These are phyloP conservation scores for Scleromitrula shiraiana DNA, from an alignment of 2,329 filamentous ascomycete genomes.

Conservation along the genomic window DNA sequence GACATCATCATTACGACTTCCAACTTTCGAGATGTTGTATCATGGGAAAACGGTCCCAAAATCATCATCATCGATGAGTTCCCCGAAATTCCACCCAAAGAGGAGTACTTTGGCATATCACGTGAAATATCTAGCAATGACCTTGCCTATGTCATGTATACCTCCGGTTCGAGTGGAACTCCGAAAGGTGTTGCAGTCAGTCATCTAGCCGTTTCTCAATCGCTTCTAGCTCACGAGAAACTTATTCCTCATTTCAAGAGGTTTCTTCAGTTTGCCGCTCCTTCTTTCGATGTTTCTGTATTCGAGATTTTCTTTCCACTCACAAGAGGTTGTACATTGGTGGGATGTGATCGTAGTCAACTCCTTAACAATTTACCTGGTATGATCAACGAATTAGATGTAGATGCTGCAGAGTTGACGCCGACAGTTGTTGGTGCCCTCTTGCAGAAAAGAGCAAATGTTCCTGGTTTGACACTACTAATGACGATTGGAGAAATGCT, in stretches of 20 bases:
- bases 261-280: slow-evolving; percentile 86
- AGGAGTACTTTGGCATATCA: background rate
- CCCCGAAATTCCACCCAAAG: slow-evolving; percentile 13
- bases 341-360: slow-evolving; percentile 58
- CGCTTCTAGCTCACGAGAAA: slow-evolving; percentile 69
- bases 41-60: slow-evolving; percentile 29
- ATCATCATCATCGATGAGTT: slow-evolving; percentile 37
- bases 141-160: slow-evolving; percentile 88
- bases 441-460: slow-evolving; percentile 56
- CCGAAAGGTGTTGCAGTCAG: slow-evolving; percentile 84
- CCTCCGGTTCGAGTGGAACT: slow-evolving; percentile 79
- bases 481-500: slow-evolving; percentile 94
- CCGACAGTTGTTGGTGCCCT: slow-evolving; percentile 79
- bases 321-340: slow-evolving; percentile 63
- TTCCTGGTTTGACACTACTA: slow-evolving; percentile 60
- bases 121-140: slow-evolving; percentile 16
- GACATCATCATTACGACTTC: slow-evolving; percentile 57
- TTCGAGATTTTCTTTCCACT: slow-evolving; percentile 93
- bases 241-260: slow-evolving; percentile 69
- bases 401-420: slow-evolving; percentile 84
- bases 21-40: slow-evolving; percentile 35
- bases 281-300: slow-evolving; percentile 89
- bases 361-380: slow-evolving; percentile 70
- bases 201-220: slow-evolving; percentile 73
- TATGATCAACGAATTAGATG: slow-evolving; percentile 53